Evolutionary conservation across 1,284 basidiomycete genomes (phyloP).

Genomic region (Cutaneotrichosporon sp.): DNA sequence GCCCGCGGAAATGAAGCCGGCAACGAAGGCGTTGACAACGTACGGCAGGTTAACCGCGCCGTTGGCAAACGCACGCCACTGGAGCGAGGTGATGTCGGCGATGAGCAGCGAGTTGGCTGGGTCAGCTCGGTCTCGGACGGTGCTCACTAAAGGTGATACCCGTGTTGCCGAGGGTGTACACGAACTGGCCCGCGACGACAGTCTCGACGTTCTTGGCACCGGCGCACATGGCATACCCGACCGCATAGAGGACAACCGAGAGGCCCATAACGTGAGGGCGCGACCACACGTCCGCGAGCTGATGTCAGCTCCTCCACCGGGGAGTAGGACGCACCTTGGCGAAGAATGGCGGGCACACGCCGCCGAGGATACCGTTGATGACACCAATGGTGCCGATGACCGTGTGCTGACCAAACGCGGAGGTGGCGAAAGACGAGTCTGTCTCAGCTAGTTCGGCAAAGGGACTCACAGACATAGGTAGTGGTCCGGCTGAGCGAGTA

Average conservation of each 20-base stretch:
- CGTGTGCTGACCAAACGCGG: slow-evolving; percentile 41
- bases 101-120: slow-evolving; percentile 17
- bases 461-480: not conserved
- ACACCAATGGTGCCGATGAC: slow-evolving; percentile 41
- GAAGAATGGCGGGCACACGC: slow-evolving; percentile 47
- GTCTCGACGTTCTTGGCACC: slow-evolving; percentile 31
- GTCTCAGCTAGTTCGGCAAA: not conserved
- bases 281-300: slow-evolving; percentile 19
- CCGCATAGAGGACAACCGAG: slow-evolving; percentile 36
- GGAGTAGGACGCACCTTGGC: slow-evolving; percentile 40
- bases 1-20: slow-evolving; percentile 59
- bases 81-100: slow-evolving; percentile 72
- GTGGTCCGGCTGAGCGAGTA: slow-evolving; percentile 25
- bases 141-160: slow-evolving; percentile 35
- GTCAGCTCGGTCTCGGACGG: slow-evolving; percentile 29
- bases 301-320: not conserved
- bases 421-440: slow-evolving; percentile 42
- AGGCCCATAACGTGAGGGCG: slow-evolving; percentile 34
- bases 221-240: slow-evolving; percentile 43
- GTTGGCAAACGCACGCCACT: slow-evolving; percentile 70
- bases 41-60: slow-evolving; percentile 68
- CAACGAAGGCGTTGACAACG: slow-evolving; percentile 51
- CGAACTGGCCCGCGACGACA: slow-evolving; percentile 40
- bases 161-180: slow-evolving; percentile 43
- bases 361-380: slow-evolving; percentile 39